phyloP scores from a whole-genome alignment of 2,329 filamentous ascomycete species.

The Penicillium sp. region DNA sequence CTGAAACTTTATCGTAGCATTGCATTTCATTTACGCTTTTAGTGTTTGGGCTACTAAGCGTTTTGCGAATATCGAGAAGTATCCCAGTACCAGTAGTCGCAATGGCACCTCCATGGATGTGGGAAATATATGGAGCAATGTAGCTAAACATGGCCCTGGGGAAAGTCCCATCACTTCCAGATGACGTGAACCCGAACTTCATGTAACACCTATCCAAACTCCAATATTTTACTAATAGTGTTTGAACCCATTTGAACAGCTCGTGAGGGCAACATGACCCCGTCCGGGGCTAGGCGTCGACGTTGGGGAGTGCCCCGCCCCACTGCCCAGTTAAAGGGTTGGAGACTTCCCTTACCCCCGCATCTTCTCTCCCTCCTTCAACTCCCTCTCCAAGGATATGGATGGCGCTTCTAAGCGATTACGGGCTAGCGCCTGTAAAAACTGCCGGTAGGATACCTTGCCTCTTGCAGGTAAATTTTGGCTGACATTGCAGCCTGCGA shows the following conservation, averaged over 20 bases:
- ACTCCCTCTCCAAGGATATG: background rate
- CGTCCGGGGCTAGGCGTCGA: background rate
- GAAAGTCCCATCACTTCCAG: background rate
- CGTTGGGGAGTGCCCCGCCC: too few species aligned
- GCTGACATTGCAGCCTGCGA: constrained; percentile 1
- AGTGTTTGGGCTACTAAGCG: too few species aligned
- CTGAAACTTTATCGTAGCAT: background rate
- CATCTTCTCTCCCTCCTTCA: background rate
- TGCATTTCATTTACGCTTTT: background rate
- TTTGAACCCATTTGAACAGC: background rate
- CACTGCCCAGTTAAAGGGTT: background rate
- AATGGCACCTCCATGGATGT: background rate
- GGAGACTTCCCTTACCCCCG: background rate
- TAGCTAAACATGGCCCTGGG: background rate
- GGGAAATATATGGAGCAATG: background rate
- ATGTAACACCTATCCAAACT: background rate
- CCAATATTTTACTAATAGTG: background rate
- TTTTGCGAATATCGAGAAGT: background rate
- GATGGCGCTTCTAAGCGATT: background rate
- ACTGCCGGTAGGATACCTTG: background rate
- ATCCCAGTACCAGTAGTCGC: background rate
- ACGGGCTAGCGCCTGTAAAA: background rate
- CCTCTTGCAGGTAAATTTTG: background rate
- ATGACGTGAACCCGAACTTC: background rate
- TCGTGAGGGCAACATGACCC: background rate